These are phyloP conservation scores for Phytophthora pinifolia DNA, from an alignment of 352 stramenopile species.

Conservation along the genomic window DNA sequence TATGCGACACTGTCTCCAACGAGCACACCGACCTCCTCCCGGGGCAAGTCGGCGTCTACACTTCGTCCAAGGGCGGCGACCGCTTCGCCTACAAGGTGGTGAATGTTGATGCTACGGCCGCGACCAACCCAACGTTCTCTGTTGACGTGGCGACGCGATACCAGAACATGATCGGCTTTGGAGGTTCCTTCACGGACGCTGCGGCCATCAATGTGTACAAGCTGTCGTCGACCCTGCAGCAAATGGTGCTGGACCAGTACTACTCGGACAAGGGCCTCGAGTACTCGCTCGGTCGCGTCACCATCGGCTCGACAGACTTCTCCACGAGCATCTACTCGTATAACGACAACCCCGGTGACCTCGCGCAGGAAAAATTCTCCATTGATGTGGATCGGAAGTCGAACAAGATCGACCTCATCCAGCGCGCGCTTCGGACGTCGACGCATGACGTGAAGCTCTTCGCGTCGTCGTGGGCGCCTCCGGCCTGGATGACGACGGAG, in stretches of 20 bases:
- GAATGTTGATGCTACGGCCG: conserved; percentile 15
- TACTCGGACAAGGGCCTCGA: conserved; percentile 68
- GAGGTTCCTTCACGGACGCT: conserved; percentile 87
- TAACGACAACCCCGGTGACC: conserved; percentile 63
- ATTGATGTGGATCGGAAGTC: conserved; percentile 67
- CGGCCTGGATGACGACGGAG: conserved; percentile 84
- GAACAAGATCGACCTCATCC: conserved; percentile 74
- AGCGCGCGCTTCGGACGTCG: conserved; percentile 47
- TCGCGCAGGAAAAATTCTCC: conserved; percentile 72
- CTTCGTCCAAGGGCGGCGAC: conserved; percentile 39
- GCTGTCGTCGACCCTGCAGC: conserved; percentile 49
- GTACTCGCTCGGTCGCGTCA: conserved; percentile 78
- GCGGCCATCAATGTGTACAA: conserved; percentile 80
- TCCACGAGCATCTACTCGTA: conserved; percentile 86
- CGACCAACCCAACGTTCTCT: conserved; percentile 28
- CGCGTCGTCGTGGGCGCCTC: conserved; percentile 85
- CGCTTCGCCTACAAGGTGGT: conserved; percentile 35
- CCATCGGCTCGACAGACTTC: conserved; percentile 87
- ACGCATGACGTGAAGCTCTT: conserved; percentile 64
- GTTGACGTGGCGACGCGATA: conserved; percentile 48
- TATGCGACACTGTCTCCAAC: conserved; percentile 48
- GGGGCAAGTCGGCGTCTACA: conserved; percentile 42
- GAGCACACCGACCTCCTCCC: conserved; percentile 38
- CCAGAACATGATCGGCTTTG: conserved; percentile 87
- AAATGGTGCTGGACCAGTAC: conserved; percentile 75